Evolutionary conservation across 2,329 filamentous ascomycete genomes (phyloP), one percentile per base, ranked within the genome.

Genomic region (Xylariaceae sp.): DNA sequence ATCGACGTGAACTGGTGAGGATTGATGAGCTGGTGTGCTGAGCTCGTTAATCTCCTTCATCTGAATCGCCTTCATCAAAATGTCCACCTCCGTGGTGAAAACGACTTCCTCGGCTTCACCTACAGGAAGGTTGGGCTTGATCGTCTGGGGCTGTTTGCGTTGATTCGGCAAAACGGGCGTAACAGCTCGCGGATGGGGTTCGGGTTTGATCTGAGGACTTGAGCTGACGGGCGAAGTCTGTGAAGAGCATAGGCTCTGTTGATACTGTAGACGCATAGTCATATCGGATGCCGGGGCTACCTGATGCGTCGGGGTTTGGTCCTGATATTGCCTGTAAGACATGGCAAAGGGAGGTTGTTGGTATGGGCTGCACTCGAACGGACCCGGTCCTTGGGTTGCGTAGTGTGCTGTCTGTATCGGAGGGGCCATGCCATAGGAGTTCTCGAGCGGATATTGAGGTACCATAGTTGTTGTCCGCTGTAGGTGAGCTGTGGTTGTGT

Each of bases 11-110:
- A 6, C 49, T 1, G 39, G 7, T 17, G 51, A 43, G 39, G 63
- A 55, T 54, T 63, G 61, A 57, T 64, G 56, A 39, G 54, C 36
- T 51, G 59, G 45, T 45, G 57, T 43, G 42, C 50, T 54, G 49
- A 37, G 35, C 3, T 38, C 33, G 13, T 52, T 51, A 41, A 67
- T 58, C 15, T 72, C 67, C 17, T 85, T 86, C 34, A 78, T 70
- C 62, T 95, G 89, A 34, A 96, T 91, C 1, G 85, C 80, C 64
- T 85, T 89, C 89, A 96, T 95, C 32, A 97, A 68, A 32, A 81
- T 83, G 60, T 96, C 90, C 29, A 96, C 82, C 44, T 88, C 80
- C 0, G 89, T 95, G n/a, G 79, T 76, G 60, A 90, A 91, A 45
- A 78, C 74, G 30, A 79, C 67, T n/a, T 77, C 69, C 18, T 72